phyloP scores from a whole-genome alignment of 2,329 filamentous ascomycete species.

The Zymoseptoria passerinii region DNA sequence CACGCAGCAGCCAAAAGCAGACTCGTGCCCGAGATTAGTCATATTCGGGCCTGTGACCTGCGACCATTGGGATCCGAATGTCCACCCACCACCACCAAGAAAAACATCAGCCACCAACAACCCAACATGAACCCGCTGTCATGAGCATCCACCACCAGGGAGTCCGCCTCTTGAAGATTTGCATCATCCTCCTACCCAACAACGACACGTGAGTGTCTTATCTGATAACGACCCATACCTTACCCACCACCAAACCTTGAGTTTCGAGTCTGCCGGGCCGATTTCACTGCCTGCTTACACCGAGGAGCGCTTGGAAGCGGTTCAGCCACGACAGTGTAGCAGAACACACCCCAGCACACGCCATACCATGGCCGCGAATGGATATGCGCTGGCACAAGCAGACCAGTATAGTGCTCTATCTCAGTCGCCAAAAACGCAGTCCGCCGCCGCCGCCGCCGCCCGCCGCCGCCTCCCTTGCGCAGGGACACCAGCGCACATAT shows the following conservation, averaged over 20 bases:
- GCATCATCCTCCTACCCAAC: slow-evolving; percentile 22
- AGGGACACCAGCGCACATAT: slow-evolving; percentile 22
- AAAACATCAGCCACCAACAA: neutral
- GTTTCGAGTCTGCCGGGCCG: slow-evolving; percentile 3
- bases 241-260: slow-evolving; percentile 3
- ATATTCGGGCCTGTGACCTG: neutral
- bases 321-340: slow-evolving; percentile 8
- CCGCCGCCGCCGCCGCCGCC: neutral
- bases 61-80: neutral
- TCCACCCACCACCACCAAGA: neutral
- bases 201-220: slow-evolving; percentile 20
- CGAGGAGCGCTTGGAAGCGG: slow-evolving; percentile 15
- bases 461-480: slow-evolving; percentile 2
- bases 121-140: slow-evolving; percentile 8
- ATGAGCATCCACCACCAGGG: slow-evolving; percentile 11
- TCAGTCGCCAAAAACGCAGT: slow-evolving; percentile 10
- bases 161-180: slow-evolving; percentile 7
- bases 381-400: slow-evolving; percentile 6
- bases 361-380: slow-evolving; percentile 11
- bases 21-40: neutral
- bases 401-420: slow-evolving; percentile 12
- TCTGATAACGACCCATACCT: neutral
- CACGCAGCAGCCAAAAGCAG: neutral
- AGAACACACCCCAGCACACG: slow-evolving; percentile 2
- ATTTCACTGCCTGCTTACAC: slow-evolving; percentile 2